A percentile compares a stretch with the other conserved stretches of the same genome.
phyloP scores from a whole-genome alignment of 345 rosid genomes.

The Mangifera indica region DNA sequence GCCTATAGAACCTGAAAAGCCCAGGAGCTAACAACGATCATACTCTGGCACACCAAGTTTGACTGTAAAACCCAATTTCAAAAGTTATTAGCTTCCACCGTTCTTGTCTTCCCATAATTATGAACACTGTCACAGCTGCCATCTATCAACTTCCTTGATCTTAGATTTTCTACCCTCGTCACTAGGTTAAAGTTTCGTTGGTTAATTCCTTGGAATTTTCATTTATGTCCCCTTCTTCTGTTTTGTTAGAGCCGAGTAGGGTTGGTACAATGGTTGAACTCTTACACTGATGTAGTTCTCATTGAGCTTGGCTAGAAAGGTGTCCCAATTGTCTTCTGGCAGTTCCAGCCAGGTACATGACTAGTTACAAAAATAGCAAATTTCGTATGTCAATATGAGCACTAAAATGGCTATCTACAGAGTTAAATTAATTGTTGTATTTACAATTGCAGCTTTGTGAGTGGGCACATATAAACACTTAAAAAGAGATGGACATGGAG shows the following conservation, averaged over 20 bases:
- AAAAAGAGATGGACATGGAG: slow-evolving; percentile 95
- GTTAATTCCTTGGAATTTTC: background rate
- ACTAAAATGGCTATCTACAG: background rate
- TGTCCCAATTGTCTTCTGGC: slow-evolving; percentile 88
- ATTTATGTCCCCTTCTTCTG: background rate
- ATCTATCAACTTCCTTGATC: background rate
- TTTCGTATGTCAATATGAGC: background rate
- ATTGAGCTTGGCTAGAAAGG: slow-evolving; percentile 91
- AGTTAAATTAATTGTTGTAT: background rate
- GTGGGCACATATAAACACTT: slow-evolving; percentile 91
- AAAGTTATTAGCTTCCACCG: background rate
- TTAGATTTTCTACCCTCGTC: background rate
- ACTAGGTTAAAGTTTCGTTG: background rate
- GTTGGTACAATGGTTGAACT: slow-evolving; percentile 91
- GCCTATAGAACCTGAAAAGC: slow-evolving; percentile 85
- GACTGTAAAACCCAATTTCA: slow-evolving; percentile 17
- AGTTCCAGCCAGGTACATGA: slow-evolving; percentile 74
- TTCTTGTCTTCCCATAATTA: background rate
- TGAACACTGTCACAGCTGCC: background rate
- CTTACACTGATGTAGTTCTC: slow-evolving; percentile 91
- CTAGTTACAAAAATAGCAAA: background rate
- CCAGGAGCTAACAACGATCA: slow-evolving; percentile 72
- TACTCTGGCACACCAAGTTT: slow-evolving; percentile 84
- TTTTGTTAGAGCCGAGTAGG: slow-evolving; percentile 86
- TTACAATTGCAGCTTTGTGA: slow-evolving; percentile 62